Percentiles rank a stretch among this genome's conserved stretches.
Evolutionary conservation across 176 grass and related monocot species (phyloP).

Genomic region (Saccharum officinarum): DNA sequence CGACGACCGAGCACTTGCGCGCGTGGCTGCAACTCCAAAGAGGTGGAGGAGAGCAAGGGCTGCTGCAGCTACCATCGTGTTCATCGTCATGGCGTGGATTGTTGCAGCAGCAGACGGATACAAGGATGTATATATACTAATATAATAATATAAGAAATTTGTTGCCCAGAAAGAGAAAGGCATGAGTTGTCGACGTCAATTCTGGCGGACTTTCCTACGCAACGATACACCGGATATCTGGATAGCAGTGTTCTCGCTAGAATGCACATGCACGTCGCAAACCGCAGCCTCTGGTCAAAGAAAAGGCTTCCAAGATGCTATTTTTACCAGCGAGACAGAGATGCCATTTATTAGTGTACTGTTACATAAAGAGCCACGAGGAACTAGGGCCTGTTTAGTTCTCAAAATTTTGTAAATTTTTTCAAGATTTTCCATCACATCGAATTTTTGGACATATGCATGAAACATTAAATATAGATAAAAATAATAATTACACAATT

Average conservation of each 20-base stretch:
- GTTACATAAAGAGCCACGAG: too few relatives aligned
- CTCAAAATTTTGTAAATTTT: too few relatives aligned
- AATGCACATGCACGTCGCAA: not conserved
- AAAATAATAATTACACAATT: too few relatives aligned
- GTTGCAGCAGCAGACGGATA: not conserved
- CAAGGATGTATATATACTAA: not conserved
- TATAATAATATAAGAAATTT: not conserved
- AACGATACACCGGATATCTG: not conserved
- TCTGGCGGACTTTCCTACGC: not conserved
- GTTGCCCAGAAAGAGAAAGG: not conserved
- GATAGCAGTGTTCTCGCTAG: not conserved
- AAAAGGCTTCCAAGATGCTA: not conserved
- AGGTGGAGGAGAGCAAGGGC: not conserved
- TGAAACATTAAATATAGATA: too few relatives aligned
- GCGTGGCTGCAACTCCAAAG: too few relatives aligned
- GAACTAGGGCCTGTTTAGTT: too few relatives aligned
- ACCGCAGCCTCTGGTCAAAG: not conserved
- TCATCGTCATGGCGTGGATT: not conserved
- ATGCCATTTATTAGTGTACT: too few relatives aligned
- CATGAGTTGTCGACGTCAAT: not conserved
- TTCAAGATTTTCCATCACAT: too few relatives aligned
- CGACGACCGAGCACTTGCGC: too few relatives aligned
- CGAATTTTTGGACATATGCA: too few relatives aligned
- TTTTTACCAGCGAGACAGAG: not conserved
- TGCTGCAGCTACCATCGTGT: not conserved